phyloP scores from a whole-genome alignment of 495 filamentous ascomycete species.

The Penicillium arizonense region DNA sequence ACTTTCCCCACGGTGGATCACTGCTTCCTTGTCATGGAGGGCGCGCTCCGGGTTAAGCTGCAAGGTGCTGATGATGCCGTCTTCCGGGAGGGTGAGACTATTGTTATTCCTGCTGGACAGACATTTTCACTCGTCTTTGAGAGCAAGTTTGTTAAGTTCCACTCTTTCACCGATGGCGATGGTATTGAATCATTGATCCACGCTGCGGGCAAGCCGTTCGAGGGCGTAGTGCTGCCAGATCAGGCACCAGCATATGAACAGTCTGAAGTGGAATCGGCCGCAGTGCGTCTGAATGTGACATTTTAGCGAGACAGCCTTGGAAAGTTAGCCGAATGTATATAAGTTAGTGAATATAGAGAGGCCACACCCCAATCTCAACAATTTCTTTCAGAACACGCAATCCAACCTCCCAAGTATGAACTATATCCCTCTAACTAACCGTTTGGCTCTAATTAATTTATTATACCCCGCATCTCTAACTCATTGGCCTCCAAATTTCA shows the following conservation, averaged over 20 bases:
- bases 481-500: not conserved
- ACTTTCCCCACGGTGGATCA: conserved; percentile 41
- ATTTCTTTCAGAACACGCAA: no score
- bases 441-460: no score
- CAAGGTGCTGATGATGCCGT: conserved; percentile 24
- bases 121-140: conserved; percentile 36
- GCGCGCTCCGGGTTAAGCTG: conserved; percentile 34
- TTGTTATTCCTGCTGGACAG: conserved; percentile 41
- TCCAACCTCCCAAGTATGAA: no score
- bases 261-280: conserved; percentile 13
- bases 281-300: conserved; percentile 16
- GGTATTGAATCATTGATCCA: conserved; percentile 39
- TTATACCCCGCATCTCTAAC: not conserved
- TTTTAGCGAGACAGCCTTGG: conserved; percentile 7
- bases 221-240: conserved; percentile 29
- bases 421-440: no score
- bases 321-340: not conserved
- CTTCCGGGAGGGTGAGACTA: conserved; percentile 41
- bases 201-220: conserved; percentile 23
- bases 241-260: conserved; percentile 22
- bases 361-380: no score
- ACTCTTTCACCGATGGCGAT: conserved; percentile 43
- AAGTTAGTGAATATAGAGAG: no score
- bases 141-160: conserved; percentile 40
- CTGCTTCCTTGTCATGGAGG: conserved; percentile 38